A percentile compares a stretch with the other conserved stretches of the same genome.
These are phyloP conservation scores for Hortaea werneckii DNA, from an alignment of 2,329 filamentous ascomycete genomes.

Conservation along the genomic window DNA sequence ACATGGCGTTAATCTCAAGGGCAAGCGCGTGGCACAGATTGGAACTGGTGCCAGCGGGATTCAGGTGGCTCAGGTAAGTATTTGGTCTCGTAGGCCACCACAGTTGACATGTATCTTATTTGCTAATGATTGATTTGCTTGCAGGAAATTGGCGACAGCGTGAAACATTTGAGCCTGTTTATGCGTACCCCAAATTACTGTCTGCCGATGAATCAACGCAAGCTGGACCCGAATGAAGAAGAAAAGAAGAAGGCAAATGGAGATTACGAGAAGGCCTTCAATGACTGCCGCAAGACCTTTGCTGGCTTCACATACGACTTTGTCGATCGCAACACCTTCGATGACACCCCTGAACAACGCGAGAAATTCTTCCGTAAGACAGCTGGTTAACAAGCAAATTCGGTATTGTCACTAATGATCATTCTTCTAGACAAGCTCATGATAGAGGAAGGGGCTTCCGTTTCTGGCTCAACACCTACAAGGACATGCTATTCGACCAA, in stretches of 20 bases:
- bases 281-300: slow-evolving; percentile 29
- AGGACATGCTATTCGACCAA: slow-evolving; percentile 26
- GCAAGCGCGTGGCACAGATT: slow-evolving; percentile 51
- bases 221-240: slow-evolving; percentile 32
- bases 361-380: slow-evolving; percentile 27
- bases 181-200: slow-evolving; percentile 50
- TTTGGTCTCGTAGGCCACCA: no score
- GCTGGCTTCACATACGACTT: slow-evolving; percentile 50
- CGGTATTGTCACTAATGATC: no score
- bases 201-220: slow-evolving; percentile 47
- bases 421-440: slow-evolving; percentile 10
- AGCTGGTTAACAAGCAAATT: background rate
- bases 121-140: no score
- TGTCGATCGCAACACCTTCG: slow-evolving; percentile 35
- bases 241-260: slow-evolving; percentile 35
- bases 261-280: slow-evolving; percentile 25
- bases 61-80: slow-evolving; percentile 37
- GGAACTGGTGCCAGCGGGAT: slow-evolving; percentile 56
- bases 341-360: slow-evolving; percentile 41
- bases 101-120: no score
- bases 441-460: slow-evolving; percentile 32
- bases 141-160: slow-evolving; percentile 47
- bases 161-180: slow-evolving; percentile 42
- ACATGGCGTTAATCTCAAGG: slow-evolving; percentile 42
- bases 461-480: slow-evolving; percentile 29